Evolutionary conservation across 2,329 filamentous ascomycete genomes (phyloP).

Genomic region (Arthrobotrys sinensis): DNA sequence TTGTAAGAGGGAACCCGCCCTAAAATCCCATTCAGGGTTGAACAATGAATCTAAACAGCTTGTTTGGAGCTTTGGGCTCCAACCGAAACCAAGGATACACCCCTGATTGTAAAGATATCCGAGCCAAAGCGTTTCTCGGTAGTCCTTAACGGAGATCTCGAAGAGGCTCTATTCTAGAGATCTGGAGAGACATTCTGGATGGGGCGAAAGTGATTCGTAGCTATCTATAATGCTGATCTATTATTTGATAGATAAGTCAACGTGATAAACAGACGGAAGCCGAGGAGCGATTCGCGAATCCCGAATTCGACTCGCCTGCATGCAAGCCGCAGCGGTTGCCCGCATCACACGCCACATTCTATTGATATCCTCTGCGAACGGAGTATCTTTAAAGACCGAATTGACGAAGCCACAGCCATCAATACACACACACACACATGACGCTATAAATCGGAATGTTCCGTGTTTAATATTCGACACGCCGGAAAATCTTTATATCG

Average conservation of each 20-base stretch:
- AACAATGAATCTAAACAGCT: conserved; percentile 29
- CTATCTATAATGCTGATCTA: conserved; percentile 36
- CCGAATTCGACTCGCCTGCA: conserved; percentile 28
- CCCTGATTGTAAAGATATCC: conserved; percentile 47
- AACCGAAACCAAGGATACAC: conserved; percentile 45
- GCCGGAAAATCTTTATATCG: conserved; percentile 9
- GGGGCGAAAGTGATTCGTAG: not conserved
- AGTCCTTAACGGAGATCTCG: conserved; percentile 46
- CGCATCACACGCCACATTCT: conserved; percentile 30
- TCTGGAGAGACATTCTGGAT: conserved; percentile 34
- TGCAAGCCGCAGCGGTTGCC: conserved; percentile 26
- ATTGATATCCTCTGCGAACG: conserved; percentile 14
- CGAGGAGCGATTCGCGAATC: conserved; percentile 43
- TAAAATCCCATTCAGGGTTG: conserved; percentile 13
- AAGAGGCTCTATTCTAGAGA: conserved; percentile 42
- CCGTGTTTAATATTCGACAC: not conserved
- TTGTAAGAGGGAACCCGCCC: conserved; percentile 18
- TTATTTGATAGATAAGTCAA: conserved; percentile 16
- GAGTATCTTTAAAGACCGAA: not conserved
- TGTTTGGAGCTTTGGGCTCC: conserved; percentile 52
- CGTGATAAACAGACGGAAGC: conserved; percentile 29
- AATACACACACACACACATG: not conserved
- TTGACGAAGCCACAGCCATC: conserved; percentile 1
- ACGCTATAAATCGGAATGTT: conserved; percentile 12
- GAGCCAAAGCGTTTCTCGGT: conserved; percentile 44